Evolutionary conservation across 1,284 basidiomycete species (phyloP).

Genomic region (Termitomyces sp.): DNA sequence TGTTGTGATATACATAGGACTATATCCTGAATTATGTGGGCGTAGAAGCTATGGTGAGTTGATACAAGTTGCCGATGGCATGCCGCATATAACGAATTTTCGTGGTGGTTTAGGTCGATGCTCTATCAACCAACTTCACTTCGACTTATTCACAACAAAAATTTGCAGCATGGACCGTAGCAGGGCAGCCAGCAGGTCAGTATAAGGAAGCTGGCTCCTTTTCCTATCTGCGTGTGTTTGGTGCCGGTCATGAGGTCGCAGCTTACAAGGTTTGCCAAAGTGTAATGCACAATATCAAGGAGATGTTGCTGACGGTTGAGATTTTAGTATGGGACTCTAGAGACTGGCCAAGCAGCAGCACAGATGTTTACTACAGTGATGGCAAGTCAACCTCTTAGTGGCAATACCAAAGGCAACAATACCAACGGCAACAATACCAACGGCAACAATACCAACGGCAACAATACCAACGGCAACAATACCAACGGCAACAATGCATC

Average conservation of each 20-base stretch:
- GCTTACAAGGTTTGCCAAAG: constrained; percentile 34
- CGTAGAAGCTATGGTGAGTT: constrained; percentile 54
- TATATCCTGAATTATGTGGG: constrained; percentile 57
- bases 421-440: not conserved
- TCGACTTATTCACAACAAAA: constrained; percentile 31
- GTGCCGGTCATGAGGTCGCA: constrained; percentile 48
- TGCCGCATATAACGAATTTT: constrained; percentile 12
- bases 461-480: not conserved
- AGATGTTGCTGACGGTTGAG: not conserved
- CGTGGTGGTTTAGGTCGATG: constrained; percentile 32
- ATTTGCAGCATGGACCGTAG: constrained; percentile 46
- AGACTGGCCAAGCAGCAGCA: constrained; percentile 26
- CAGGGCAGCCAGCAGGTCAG: constrained; percentile 42
- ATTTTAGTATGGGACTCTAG: constrained; percentile 19
- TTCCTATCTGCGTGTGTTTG: constrained; percentile 52
- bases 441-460: not conserved
- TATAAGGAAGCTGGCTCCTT: constrained; percentile 58
- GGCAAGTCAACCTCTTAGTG: constrained; percentile 20
- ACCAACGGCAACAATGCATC: too few relatives aligned
- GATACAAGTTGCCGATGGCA: constrained; percentile 14
- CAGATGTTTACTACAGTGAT: constrained; percentile 37
- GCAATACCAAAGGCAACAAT: not conserved
- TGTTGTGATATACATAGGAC: constrained; percentile 31
- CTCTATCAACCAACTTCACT: constrained; percentile 37
- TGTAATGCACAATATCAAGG: not conserved